A percentile compares a stretch with the other conserved stretches of the same genome.
Evolutionary conservation across 1,284 basidiomycete genomes (phyloP).

Genomic region (Microbotryomycetes sp.): DNA sequence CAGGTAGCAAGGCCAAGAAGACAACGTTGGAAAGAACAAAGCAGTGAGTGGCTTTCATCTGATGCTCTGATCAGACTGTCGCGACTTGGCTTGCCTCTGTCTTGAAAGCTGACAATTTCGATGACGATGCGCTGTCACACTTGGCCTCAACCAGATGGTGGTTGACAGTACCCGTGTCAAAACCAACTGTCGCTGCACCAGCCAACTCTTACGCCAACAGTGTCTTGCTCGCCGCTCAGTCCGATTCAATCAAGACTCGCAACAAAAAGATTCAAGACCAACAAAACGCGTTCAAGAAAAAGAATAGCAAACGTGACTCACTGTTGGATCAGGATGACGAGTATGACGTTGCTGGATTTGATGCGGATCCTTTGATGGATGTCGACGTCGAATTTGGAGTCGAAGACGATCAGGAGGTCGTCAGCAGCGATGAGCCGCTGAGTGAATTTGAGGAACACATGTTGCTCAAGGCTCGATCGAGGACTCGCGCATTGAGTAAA

Average conservation of each 20-base stretch:
- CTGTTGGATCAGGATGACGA: neutral
- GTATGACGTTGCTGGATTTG: neutral
- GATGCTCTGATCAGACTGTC: neutral
- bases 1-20: conserved; percentile 7
- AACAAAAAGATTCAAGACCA: conserved; percentile 24
- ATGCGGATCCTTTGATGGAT: neutral
- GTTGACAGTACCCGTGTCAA: conserved; percentile 18
- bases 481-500: neutral
- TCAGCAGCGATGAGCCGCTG: neutral
- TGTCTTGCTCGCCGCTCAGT: conserved; percentile 27
- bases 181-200: neutral
- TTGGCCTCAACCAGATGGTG: neutral
- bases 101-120: too few species aligned
- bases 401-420: neutral
- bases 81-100: neutral
- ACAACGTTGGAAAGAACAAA: conserved; percentile 29
- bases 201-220: conserved; percentile 10
- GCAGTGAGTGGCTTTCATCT: conserved; percentile 7
- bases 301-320: neutral
- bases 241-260: conserved; percentile 24
- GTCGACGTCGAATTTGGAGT: neutral
- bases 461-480: neutral
- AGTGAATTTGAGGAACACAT: neutral
- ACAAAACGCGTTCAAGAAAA: conserved; percentile 15
- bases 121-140: neutral